Evolutionary conservation across 345 rosid species (phyloP).

Genomic region (Salix viminalis): DNA sequence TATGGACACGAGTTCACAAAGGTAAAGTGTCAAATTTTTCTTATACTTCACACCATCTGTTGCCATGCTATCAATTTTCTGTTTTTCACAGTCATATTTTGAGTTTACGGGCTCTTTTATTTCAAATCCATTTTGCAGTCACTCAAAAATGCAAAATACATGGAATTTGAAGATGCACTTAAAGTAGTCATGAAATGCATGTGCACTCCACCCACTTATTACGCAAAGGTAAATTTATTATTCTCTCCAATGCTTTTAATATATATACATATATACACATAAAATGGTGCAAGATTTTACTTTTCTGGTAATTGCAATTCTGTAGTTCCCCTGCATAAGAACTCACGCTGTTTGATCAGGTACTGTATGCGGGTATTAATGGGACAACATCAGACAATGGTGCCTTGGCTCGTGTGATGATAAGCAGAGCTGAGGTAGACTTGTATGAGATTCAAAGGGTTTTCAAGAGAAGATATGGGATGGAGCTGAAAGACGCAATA

Average conservation of each 20-base stretch:
- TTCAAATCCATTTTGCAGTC: constrained; percentile 26
- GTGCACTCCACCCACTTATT: constrained; percentile 39
- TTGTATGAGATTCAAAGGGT: constrained; percentile 38
- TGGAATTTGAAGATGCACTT: constrained; percentile 42
- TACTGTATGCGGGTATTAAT: constrained; percentile 29
- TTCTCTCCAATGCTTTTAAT: no score
- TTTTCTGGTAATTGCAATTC: no score
- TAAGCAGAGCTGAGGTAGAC: constrained; percentile 55
- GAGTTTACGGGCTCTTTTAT: not conserved
- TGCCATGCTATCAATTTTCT: no score
- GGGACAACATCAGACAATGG: constrained; percentile 30
- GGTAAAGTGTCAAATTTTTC: constrained; percentile 26
- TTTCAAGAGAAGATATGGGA: constrained; percentile 39
- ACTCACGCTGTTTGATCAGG: constrained; percentile 19
- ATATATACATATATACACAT: no score
- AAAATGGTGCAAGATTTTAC: no score
- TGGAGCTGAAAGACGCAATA: constrained; percentile 44
- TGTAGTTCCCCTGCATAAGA: no score
- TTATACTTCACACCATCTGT: not conserved
- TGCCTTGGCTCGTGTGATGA: constrained; percentile 37
- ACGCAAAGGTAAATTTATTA: constrained; percentile 43
- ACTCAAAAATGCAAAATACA: constrained; percentile 30
- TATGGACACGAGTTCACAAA: constrained; percentile 58
- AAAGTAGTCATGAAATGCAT: constrained; percentile 49
- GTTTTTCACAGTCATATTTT: not conserved